A percentile compares a stretch with the other conserved stretches of the same genome.
phyloP scores from a whole-genome alignment of 306 rosid genomes.

The Glycine tomentella region DNA sequence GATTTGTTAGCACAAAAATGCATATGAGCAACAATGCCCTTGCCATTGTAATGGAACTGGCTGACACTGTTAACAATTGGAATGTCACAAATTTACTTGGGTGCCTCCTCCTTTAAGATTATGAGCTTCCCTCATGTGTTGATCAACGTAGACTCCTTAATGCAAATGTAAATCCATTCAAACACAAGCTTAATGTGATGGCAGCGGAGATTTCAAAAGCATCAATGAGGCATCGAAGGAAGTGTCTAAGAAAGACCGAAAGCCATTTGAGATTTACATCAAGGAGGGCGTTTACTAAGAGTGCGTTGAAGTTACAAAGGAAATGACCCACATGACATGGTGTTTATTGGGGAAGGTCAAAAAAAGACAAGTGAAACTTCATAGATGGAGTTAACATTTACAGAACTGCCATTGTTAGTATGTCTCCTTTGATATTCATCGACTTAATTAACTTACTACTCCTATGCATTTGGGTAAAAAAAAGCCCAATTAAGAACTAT shows the following conservation, averaged over 20 bases:
- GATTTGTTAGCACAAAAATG: no score
- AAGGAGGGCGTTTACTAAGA: slow-evolving; percentile 70
- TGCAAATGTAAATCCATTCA: no score
- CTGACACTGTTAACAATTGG: no score
- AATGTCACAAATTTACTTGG: no score
- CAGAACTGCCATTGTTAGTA: slow-evolving; percentile 65
- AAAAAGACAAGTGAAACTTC: slow-evolving; percentile 62
- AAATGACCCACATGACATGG: slow-evolving; percentile 57
- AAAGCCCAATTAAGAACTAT: no score
- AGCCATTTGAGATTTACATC: slow-evolving; percentile 59
- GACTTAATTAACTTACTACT: background rate
- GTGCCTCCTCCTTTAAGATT: no score
- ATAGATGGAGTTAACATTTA: slow-evolving; percentile 59
- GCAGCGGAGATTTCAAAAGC: slow-evolving; percentile 61
- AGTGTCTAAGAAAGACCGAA: slow-evolving; percentile 49
- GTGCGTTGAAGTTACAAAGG: slow-evolving; percentile 43
- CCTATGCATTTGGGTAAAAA: slow-evolving; percentile 14
- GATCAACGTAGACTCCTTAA: no score
- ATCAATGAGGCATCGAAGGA: slow-evolving; percentile 57
- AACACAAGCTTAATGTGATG: slow-evolving; percentile 47
- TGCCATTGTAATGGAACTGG: no score
- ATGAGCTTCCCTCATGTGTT: no score
- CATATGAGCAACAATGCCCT: no score
- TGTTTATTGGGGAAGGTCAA: slow-evolving; percentile 71
- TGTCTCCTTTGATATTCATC: background rate